Percentiles rank a stretch among this genome's conserved stretches.
Evolutionary conservation across 2,329 filamentous ascomycete species (phyloP).

Genomic region (Colletotrichum tropicicola): DNA sequence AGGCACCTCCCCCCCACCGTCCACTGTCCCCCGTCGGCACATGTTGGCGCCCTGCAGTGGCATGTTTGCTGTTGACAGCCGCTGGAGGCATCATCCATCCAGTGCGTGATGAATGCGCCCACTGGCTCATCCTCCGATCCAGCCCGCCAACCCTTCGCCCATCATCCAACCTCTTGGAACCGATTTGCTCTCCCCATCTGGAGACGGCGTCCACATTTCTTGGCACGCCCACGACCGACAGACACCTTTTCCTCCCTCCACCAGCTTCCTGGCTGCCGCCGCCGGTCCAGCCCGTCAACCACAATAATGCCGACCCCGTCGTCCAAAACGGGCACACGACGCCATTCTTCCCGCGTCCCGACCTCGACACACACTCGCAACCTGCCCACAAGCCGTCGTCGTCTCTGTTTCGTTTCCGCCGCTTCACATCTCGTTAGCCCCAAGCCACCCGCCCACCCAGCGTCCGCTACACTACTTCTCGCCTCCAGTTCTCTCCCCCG

Average conservation of each 20-base stretch:
- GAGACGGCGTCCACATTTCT: constrained; percentile 5
- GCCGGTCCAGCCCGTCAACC: constrained; percentile 18
- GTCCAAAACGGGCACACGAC: background rate
- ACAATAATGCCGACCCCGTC: constrained; percentile 9
- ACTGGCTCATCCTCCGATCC: background rate
- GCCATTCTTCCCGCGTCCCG: background rate
- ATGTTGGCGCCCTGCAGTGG: constrained; percentile 3
- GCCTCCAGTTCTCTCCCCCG: background rate
- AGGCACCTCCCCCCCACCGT: background rate
- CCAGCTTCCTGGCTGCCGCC: background rate
- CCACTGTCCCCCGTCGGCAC: background rate
- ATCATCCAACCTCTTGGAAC: constrained; percentile 16
- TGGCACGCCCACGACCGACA: constrained; percentile 2
- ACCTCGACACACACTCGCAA: background rate
- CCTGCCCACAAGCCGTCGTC: constrained; percentile 7
- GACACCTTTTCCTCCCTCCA: background rate
- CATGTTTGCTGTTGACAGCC: constrained; percentile 21
- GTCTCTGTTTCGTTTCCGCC: constrained; percentile 25
- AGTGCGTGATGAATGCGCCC: constrained; percentile 5
- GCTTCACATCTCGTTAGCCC: constrained; percentile 3
- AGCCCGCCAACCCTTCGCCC: background rate
- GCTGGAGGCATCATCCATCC: constrained; percentile 23
- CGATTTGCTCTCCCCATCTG: constrained; percentile 5
- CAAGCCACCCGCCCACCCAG: constrained; percentile 1
- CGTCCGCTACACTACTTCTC: background rate